phyloP scores from a whole-genome alignment of 2,329 filamentous ascomycete species.

The Paraphoma chrysanthemicola region DNA sequence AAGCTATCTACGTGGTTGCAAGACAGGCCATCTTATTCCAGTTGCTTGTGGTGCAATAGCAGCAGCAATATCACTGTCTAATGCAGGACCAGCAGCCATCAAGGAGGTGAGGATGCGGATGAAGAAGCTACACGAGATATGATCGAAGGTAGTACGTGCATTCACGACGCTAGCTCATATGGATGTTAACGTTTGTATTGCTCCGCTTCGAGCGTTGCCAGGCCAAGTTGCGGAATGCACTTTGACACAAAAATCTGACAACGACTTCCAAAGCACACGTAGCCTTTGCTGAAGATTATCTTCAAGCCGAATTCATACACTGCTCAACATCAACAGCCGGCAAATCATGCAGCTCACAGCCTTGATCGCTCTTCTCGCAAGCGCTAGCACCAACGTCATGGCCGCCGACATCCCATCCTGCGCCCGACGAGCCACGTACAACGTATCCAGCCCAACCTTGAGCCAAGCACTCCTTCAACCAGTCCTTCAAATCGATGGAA shows the following conservation, averaged over 20 bases:
- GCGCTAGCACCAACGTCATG: not conserved
- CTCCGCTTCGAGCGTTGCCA: not conserved
- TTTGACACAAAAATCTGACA: not conserved
- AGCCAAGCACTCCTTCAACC: not conserved
- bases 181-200: too few species aligned
- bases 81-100: slow-evolving; percentile 23
- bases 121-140: slow-evolving; percentile 21
- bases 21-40: slow-evolving; percentile 27
- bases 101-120: slow-evolving; percentile 19
- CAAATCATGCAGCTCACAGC: not conserved
- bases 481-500: not conserved
- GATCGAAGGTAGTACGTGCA: not conserved
- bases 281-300: not conserved
- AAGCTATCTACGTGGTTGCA: slow-evolving; percentile 36
- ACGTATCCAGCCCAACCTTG: not conserved
- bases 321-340: not conserved
- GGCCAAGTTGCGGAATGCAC: not conserved
- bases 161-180: not conserved
- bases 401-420: not conserved
- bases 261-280: not conserved
- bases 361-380: not conserved
- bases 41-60: slow-evolving; percentile 28
- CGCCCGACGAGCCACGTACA: not conserved
- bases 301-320: not conserved
- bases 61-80: slow-evolving; percentile 23